Percentiles rank a stretch among this genome's conserved stretches.
Conservation (phyloP, 208 protist species). For the Leishmania mexicana region DNA sequence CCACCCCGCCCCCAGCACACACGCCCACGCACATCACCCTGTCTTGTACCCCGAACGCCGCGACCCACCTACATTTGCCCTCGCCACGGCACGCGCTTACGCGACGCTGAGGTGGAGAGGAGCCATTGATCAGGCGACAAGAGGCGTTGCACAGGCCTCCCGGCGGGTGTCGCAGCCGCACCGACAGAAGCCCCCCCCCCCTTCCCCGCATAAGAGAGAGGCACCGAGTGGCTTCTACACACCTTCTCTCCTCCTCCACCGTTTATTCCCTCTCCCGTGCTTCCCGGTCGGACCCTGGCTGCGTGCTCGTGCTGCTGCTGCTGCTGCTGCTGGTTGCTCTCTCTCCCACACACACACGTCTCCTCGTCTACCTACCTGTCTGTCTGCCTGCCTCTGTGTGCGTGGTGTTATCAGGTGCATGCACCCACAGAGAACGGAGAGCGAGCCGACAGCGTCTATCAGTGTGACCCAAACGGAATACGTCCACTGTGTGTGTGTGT, state of each 20-base stretch:
- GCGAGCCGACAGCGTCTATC: no score
- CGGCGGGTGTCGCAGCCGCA: background rate
- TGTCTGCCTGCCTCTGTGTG: background rate
- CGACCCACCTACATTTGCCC: background rate
- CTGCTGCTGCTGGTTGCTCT: slow-evolving; percentile 11
- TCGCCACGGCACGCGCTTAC: background rate
- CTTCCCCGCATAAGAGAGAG: background rate
- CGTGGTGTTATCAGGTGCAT: no score
- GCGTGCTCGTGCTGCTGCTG: background rate
- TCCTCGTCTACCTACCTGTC: background rate
- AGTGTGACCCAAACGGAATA: no score
- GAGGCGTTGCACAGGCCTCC: no score
- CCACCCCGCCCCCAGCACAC: background rate
- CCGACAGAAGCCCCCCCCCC: background rate
- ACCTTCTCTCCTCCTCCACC: no score
- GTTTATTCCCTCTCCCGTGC: background rate
- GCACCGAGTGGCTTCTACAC: background rate
- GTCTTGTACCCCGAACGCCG: background rate
- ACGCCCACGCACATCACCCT: background rate
- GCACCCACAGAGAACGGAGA: no score
- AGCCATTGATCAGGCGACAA: no score
- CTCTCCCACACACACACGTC: background rate
- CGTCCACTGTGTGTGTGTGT: background rate
- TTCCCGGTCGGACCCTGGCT: background rate
- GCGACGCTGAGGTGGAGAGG: no score